Evolutionary conservation across 2,329 filamentous ascomycete genomes (phyloP).

Genomic region (Neocatenulostroma microsporum): DNA sequence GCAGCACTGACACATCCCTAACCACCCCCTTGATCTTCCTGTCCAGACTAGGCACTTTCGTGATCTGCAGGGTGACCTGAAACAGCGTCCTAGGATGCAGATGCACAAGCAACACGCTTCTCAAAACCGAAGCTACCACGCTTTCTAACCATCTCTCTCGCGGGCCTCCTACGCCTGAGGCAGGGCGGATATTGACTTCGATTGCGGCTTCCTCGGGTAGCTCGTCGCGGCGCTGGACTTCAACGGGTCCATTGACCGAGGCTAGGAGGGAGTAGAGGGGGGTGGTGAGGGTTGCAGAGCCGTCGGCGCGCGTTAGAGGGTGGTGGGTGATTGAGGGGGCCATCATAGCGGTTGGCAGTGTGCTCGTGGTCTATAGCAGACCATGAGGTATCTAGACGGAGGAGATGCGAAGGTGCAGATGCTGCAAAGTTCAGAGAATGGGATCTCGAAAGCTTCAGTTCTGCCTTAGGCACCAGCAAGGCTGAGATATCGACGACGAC

Average conservation of each 20-base stretch:
- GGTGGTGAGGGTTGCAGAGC: conserved; percentile 68
- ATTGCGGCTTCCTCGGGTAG: conserved; percentile 83
- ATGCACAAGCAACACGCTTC: conserved; percentile 65
- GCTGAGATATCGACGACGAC: too few relatives aligned
- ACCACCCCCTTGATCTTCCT: conserved; percentile 47
- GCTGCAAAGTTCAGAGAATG: too few relatives aligned
- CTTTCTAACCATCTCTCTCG: conserved; percentile 67
- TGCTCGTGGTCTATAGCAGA: too few relatives aligned
- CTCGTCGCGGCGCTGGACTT: conserved; percentile 81
- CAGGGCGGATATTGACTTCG: conserved; percentile 83
- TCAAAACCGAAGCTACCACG: conserved; percentile 62
- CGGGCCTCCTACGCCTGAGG: conserved; percentile 63
- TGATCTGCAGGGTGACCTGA: conserved; percentile 72
- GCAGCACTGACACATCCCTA: conserved; percentile 71
- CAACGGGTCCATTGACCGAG: conserved; percentile 86
- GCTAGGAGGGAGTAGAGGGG: conserved; percentile 74
- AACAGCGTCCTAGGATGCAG: conserved; percentile 70
- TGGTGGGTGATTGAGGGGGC: conserved; percentile 22
- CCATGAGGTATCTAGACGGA: too few relatives aligned
- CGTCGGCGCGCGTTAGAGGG: conserved; percentile 62
- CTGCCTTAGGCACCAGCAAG: too few relatives aligned
- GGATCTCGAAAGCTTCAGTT: too few relatives aligned
- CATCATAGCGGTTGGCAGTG: conserved; percentile 4
- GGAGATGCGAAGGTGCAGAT: too few relatives aligned
- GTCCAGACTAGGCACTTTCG: conserved; percentile 32